Evolutionary conservation across 1,284 basidiomycete species (phyloP).

Genomic region (Papiliotrema nemorosa): DNA sequence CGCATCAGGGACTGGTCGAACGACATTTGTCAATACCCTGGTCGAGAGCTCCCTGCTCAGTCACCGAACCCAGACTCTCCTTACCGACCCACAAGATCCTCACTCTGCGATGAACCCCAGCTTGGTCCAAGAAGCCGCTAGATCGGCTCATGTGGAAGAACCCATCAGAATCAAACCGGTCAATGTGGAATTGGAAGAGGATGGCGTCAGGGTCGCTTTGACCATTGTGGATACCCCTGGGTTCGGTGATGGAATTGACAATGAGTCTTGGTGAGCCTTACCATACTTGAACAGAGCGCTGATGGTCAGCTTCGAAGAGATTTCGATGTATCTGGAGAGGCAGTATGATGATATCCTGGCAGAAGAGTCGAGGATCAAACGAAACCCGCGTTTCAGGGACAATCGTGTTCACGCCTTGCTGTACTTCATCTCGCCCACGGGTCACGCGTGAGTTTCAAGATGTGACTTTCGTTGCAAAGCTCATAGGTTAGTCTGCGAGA

Average conservation of each 20-base stretch:
- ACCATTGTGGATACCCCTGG: slow-evolving; percentile 99
- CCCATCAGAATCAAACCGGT: slow-evolving; percentile 94
- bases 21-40: slow-evolving; percentile 96
- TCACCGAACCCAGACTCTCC: slow-evolving; percentile 48
- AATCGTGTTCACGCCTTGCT: slow-evolving; percentile 93
- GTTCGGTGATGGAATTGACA: slow-evolving; percentile 98
- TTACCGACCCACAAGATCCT: slow-evolving; percentile 54
- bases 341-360: slow-evolving; percentile 99
- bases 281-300: neutral
- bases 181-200: slow-evolving; percentile 96
- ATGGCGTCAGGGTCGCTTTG: slow-evolving; percentile 94
- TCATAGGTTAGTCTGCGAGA: slow-evolving; percentile 69
- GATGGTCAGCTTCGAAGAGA: slow-evolving; percentile 78
- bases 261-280: slow-evolving; percentile 81
- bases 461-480: neutral
- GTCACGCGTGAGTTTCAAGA: slow-evolving; percentile 61
- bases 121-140: slow-evolving; percentile 47
- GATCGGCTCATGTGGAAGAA: slow-evolving; percentile 89
- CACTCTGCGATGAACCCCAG: slow-evolving; percentile 76
- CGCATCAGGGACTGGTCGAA: slow-evolving; percentile 91
- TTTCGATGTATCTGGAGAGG: slow-evolving; percentile 93
- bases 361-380: slow-evolving; percentile 98
- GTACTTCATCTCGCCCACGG: slow-evolving; percentile 96
- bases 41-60: slow-evolving; percentile 85
- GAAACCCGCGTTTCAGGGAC: slow-evolving; percentile 98